These are phyloP conservation scores for Neofusicoccum umdonicola DNA, from an alignment of 2,329 filamentous ascomycete species.

Conservation along the genomic window DNA sequence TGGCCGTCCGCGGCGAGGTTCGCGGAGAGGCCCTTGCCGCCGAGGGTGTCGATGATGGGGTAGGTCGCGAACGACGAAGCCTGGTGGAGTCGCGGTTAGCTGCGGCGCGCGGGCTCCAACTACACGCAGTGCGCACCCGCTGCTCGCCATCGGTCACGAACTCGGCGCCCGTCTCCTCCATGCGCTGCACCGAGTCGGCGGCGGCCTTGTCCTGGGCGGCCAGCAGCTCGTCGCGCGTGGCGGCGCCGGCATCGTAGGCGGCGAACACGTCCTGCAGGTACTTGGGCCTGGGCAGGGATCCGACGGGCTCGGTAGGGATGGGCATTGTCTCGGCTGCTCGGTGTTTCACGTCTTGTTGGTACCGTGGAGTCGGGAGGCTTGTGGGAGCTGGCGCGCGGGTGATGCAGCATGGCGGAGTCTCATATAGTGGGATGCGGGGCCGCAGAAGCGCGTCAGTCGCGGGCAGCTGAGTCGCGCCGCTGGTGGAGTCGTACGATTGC, in stretches of 20 bases:
- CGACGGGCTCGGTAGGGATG: slow-evolving; percentile 20
- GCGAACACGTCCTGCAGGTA: slow-evolving; percentile 29
- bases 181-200: slow-evolving; percentile 28
- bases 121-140: slow-evolving; percentile 16
- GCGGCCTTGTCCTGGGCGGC: slow-evolving; percentile 31
- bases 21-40: slow-evolving; percentile 29
- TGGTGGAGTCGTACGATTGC: not conserved
- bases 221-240: slow-evolving; percentile 26
- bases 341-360: not conserved
- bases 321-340: slow-evolving; percentile 7
- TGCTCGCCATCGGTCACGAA: slow-evolving; percentile 34
- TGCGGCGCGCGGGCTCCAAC: not conserved
- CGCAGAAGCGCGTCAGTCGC: not conserved
- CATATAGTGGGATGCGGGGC: slow-evolving; percentile 10
- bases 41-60: slow-evolving; percentile 30
- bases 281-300: slow-evolving; percentile 18
- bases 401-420: not conserved
- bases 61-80: slow-evolving; percentile 34
- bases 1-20: slow-evolving; percentile 30
- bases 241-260: slow-evolving; percentile 28
- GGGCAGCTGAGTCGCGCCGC: not conserved
- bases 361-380: not conserved
- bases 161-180: slow-evolving; percentile 28
- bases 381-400: not conserved
- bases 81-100: not conserved